Base-by-base conservation (phyloP, 2,329 filamentous ascomycete genomes). In the Capronia americana region DNA sequence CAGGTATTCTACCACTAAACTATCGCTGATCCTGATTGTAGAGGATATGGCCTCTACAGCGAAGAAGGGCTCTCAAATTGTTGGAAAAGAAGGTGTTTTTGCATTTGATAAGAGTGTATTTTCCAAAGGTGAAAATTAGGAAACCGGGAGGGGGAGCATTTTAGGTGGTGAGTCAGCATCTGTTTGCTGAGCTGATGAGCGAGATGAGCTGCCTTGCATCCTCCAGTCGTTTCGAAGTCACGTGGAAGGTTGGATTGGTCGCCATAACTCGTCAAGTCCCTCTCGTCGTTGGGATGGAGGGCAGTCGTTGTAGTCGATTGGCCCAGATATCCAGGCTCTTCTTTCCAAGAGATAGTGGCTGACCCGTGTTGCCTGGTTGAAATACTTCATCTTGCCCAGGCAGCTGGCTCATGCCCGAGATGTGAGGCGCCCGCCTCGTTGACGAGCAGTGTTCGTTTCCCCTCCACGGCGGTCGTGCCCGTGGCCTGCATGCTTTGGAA, bases 1-100 rank as follows among this genome's bases (percentile, higher is more conserved):
- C 65, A 24, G 48, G 65, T 63, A 67, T 67, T 48, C 55, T 67
- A 64, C 65, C 65, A 64, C 55, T 67, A 57, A 48, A 67, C 65
- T 58, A 67, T 64, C 65, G 50, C 56, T 64, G 65, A 67, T 48
- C 8, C 28, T 28, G 46, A 24, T 10, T 38, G 46, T 6, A 14
- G 26, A 11, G 38, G 38, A 14, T n/a, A n/a, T 7, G n/a, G 11
- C 57, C 30, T 59, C 23, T 30, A 32, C 53, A 11, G 26, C 53
- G 28, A 44, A 32, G 20, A 57, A 26, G 59, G 59, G 46, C 14
- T 44, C 26, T 48, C 38, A 34, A 34, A 62, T 56, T 62, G 60
- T 30, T 56, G 20, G 34, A 48, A 30, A 48, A 55, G 24, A 44
- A 30, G 46, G 60, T 38, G 53, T 23, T 32, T 55, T 24, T 62